phyloP scores from a whole-genome alignment of 2,329 filamentous ascomycete species.

The Cytospora mali region DNA sequence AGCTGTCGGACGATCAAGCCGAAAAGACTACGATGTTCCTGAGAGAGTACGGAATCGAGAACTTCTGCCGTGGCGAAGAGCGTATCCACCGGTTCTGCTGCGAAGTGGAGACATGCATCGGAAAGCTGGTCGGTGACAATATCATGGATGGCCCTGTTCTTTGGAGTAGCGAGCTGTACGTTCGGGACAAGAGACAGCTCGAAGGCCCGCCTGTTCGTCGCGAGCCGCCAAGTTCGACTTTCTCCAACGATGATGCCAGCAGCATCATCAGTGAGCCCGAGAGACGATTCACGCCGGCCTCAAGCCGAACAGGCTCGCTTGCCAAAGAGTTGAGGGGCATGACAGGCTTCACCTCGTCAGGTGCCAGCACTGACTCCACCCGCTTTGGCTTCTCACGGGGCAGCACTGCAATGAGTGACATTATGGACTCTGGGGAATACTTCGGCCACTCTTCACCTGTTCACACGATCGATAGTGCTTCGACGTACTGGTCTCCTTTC shows the following conservation, averaged over 20 bases:
- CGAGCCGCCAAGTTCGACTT: conserved; percentile 50
- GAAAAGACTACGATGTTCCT: conserved; percentile 85
- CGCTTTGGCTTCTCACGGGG: conserved; percentile 63
- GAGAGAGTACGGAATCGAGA: conserved; percentile 78
- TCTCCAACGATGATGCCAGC: conserved; percentile 54
- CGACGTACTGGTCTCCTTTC: conserved; percentile 89
- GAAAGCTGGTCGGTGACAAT: conserved; percentile 81
- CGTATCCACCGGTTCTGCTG: conserved; percentile 91
- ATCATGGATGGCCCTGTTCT: conserved; percentile 83
- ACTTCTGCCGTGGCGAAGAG: conserved; percentile 94
- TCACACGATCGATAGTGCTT: conserved; percentile 71
- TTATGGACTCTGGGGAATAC: conserved; percentile 71
- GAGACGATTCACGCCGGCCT: conserved; percentile 47
- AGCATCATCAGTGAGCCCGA: conserved; percentile 60
- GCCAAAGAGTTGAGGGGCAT: conserved; percentile 60
- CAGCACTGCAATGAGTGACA: conserved; percentile 62
- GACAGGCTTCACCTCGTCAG: conserved; percentile 65
- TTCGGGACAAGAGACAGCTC: conserved; percentile 70
- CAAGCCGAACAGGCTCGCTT: conserved; percentile 53
- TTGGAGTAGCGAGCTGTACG: conserved; percentile 89
- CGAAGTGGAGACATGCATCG: conserved; percentile 84
- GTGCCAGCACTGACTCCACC: conserved; percentile 70
- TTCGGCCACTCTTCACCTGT: conserved; percentile 68
- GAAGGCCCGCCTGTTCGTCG: conserved; percentile 47
- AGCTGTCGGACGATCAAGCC: conserved; percentile 93